These are phyloP conservation scores for Drechslerella coelobrocha DNA, from an alignment of 2,329 filamentous ascomycete genomes.

Conservation along the genomic window DNA sequence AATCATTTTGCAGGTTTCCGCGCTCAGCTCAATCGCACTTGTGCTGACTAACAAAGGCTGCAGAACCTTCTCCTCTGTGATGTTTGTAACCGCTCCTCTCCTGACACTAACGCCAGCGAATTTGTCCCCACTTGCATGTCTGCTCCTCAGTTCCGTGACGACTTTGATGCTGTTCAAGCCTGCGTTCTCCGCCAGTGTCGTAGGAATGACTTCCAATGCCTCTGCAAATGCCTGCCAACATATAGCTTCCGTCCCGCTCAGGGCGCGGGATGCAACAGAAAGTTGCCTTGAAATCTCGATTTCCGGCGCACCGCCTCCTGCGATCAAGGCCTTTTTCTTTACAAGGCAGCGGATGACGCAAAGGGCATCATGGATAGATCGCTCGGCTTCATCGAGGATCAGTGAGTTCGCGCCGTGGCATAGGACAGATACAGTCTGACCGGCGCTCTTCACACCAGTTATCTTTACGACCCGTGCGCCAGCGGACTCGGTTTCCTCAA, in stretches of 20 bases:
- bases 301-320: constrained; percentile 93
- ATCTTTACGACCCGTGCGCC: constrained; percentile 95
- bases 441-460: constrained; percentile 81
- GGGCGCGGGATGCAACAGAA: constrained; percentile 77
- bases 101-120: constrained; percentile 98
- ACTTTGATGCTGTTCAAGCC: constrained; percentile 99
- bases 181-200: constrained; percentile 94
- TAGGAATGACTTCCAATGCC: constrained; percentile 95
- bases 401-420: constrained; percentile 91
- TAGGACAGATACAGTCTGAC: constrained; percentile 92
- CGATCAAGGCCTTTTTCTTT: constrained; percentile 99
- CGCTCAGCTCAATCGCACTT: constrained; percentile 93
- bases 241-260: constrained; percentile 91
- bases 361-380: constrained; percentile 93
- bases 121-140: constrained; percentile 92
- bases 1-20: constrained; percentile 98
- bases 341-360: constrained; percentile 97
- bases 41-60: constrained; percentile 96
- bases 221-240: constrained; percentile 99
- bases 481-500: constrained; percentile 87
- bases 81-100: constrained; percentile 93
- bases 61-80: constrained; percentile 93
- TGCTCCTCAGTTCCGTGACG: constrained; percentile 90
- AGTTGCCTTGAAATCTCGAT: constrained; percentile 93
- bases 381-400: constrained; percentile 96